Base-by-base conservation (phyloP, 2,329 filamentous ascomycete species). In the Alternaria atra region DNA sequence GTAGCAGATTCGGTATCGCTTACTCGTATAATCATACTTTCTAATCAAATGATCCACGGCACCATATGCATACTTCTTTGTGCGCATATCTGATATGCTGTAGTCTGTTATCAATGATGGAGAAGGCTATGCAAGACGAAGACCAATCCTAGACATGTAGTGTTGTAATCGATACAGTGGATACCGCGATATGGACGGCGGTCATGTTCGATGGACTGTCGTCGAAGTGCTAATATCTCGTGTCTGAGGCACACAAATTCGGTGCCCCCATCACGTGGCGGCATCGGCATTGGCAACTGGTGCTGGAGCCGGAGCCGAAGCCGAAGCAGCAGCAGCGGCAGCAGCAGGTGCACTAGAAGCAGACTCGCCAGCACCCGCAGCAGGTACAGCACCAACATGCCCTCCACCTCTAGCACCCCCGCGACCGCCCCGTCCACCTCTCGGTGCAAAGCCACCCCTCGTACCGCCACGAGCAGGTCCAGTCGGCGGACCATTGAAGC, bases 351-450 rank as follows among this genome's bases (percentile, higher is more conserved):
- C 39, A 29, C 56, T 13, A 5, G 68, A 48, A n/a, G 67, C 32
- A 6, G 70, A 46, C 15, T 65, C 65, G 34, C 55, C 50, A 27
- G 55, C 42, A 35, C 56, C 51, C 17, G 61, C 17, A 52, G 64
- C 55, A 0, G 63, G 27, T 54, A 17, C 58, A 9, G 71, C 20
- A 17, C 51, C 63, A 32, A 50, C 54, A 53, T 74, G 72, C 8
- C 60, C 68, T 35, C 74, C 76, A 30, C 77, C 74, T 40, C 75
- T 70, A 12, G 70, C 73, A 39, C 74, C 70, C 51, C 75, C 74
- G 40, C 77, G 71, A 30, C 76, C 72, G 51, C 73, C 71, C 27
- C 77, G 72, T 51, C 77, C 77, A 44, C 76, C 77, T 37, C 77
- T 69, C 30, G 77, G 68, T 12, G 64, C 68, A 37, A 78, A 77